Evolutionary conservation across 2,329 filamentous ascomycete species (phyloP).

Genomic region (Pyrenophora seminiperda): DNA sequence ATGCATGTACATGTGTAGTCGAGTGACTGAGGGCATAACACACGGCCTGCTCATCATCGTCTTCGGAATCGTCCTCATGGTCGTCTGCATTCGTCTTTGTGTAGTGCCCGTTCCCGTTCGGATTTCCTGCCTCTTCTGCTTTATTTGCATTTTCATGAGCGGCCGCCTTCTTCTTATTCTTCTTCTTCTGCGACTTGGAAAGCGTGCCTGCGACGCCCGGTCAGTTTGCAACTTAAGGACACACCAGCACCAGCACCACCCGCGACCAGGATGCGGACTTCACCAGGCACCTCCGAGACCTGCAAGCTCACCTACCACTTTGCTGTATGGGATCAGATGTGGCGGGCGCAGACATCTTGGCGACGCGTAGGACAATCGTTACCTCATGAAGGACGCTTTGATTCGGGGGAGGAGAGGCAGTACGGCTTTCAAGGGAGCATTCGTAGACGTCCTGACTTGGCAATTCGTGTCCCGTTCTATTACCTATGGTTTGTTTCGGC

Average conservation of each 20-base stretch:
- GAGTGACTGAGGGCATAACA: background rate
- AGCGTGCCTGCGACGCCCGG: slow-evolving; percentile 27
- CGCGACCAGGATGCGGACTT: slow-evolving; percentile 14
- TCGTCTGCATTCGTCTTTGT: slow-evolving; percentile 32
- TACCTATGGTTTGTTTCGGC: slow-evolving; percentile 36
- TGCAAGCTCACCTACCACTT: slow-evolving; percentile 43
- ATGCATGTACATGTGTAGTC: background rate
- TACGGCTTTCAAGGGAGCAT: slow-evolving; percentile 28
- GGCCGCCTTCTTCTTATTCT: slow-evolving; percentile 47
- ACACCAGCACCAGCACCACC: background rate
- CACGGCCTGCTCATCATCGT: slow-evolving; percentile 45
- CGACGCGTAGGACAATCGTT: slow-evolving; percentile 14
- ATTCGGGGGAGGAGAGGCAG: slow-evolving; percentile 3
- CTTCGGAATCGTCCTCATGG: slow-evolving; percentile 38
- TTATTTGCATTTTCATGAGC: slow-evolving; percentile 24
- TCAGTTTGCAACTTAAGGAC: slow-evolving; percentile 22
- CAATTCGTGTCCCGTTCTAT: slow-evolving; percentile 45
- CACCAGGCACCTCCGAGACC: slow-evolving; percentile 19
- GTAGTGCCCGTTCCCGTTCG: slow-evolving; percentile 34
- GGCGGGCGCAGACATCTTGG: slow-evolving; percentile 38
- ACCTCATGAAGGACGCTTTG: slow-evolving; percentile 10
- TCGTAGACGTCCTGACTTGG: slow-evolving; percentile 40
- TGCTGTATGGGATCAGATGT: slow-evolving; percentile 40
- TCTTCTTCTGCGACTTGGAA: slow-evolving; percentile 49
- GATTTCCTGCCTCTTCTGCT: slow-evolving; percentile 33